A percentile compares a stretch with the other conserved stretches of the same genome.
Evolutionary conservation across 139 green algal species (phyloP).

Genomic region (Coelastrella sp.): DNA sequence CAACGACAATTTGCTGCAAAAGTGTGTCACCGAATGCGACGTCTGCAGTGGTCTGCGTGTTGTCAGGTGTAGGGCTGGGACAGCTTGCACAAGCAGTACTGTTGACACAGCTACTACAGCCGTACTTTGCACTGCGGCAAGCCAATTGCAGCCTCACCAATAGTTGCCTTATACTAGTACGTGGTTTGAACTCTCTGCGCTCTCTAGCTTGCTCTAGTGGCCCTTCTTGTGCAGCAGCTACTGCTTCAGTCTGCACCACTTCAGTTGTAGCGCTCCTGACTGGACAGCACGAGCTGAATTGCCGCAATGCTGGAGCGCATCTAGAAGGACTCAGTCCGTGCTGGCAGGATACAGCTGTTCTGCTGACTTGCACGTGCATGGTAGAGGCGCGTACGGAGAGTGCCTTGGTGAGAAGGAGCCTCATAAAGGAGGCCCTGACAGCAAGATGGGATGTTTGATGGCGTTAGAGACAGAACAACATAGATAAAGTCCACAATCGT

Average conservation of each 20-base stretch:
- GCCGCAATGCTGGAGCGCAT: background rate
- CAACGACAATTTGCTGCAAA: no score
- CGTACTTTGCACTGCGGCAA: background rate
- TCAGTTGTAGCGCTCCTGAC: constrained; percentile 13
- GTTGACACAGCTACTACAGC: background rate
- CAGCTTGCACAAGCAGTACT: background rate
- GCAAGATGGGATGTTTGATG: no score
- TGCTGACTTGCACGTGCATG: constrained; percentile 1
- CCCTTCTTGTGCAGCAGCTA: background rate
- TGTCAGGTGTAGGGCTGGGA: background rate
- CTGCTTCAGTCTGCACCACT: constrained; percentile 9
- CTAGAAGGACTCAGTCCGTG: background rate
- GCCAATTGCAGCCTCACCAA: background rate
- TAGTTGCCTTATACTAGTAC: constrained; percentile 8
- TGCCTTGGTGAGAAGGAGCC: background rate
- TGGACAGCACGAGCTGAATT: background rate
- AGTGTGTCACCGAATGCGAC: background rate
- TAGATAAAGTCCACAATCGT: no score
- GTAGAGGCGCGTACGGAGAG: background rate
- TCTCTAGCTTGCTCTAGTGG: constrained; percentile 6
- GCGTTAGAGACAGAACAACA: no score
- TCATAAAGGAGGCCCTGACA: no score
- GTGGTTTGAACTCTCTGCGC: constrained; percentile 37
- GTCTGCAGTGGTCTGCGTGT: background rate
- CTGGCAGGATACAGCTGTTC: background rate